Percentiles rank a stretch among this genome's conserved stretches.
Conservation (phyloP, 2,329 filamentous ascomycete species). For the Orbilia javanica region DNA sequence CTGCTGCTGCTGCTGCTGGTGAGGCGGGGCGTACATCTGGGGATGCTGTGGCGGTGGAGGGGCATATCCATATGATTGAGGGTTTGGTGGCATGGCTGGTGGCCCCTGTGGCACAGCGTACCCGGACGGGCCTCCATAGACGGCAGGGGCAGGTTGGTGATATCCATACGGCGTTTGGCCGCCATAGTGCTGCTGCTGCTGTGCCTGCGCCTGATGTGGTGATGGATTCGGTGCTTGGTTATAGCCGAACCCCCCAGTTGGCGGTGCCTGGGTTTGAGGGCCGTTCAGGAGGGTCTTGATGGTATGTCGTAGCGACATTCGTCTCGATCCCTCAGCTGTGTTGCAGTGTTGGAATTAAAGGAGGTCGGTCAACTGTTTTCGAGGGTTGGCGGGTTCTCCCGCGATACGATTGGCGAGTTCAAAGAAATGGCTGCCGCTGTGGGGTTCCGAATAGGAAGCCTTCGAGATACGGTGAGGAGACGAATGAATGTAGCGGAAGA, state of each 20-base stretch:
- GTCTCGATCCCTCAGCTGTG: too few relatives aligned
- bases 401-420: not conserved
- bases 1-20: not conserved
- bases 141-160: not conserved
- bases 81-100: not conserved
- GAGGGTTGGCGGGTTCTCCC: not conserved
- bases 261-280: constrained; percentile 39
- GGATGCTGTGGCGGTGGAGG: not conserved
- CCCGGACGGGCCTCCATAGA: not conserved
- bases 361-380: too few relatives aligned
- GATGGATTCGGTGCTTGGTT: not conserved
- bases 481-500: not conserved
- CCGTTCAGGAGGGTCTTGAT: constrained; percentile 42
- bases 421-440: not conserved
- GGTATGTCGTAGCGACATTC: constrained; percentile 53
- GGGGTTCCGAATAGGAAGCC: not conserved
- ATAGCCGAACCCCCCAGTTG: not conserved
- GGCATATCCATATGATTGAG: not conserved
- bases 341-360: constrained; percentile 31
- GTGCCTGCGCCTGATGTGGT: not conserved
- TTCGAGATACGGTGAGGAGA: not conserved
- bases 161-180: constrained; percentile 17
- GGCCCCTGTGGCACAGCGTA: not conserved
- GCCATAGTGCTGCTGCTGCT: constrained; percentile 16
- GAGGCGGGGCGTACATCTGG: not conserved